Evolutionary conservation across 257 asterid genomes (phyloP), one percentile per base, ranked within the genome.

Genomic region (Verbena officinalis): DNA sequence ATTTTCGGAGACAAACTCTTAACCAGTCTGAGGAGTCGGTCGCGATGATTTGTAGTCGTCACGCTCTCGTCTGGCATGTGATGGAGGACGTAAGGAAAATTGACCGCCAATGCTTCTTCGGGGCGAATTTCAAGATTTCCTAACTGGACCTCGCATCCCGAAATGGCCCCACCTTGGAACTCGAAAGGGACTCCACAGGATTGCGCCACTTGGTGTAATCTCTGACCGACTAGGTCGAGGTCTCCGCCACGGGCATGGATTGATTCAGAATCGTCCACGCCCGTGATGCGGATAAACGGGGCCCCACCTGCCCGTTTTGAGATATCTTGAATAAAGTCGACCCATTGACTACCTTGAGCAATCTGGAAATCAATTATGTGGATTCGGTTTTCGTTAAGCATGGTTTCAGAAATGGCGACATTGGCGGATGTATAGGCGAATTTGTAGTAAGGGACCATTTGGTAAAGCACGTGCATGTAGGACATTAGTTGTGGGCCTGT

Each of bases 51-150:
- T 39, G 1, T 30, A 0, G 94, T 85, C 76, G 62, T 81, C 43
- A 88, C 94, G 3, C 94, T 85, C 85, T 88, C 94, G n/a, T 88
- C 96, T 0, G 96, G 94, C 88, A 88, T 81, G 85, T 85, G 96
- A 64, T 88, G 96, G 48, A 88, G 70, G 49, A 81, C 62, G 77
- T 79, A 88, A 11, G 96, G 94, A n/a, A 85, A 88, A 57, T 86
- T 85, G 13, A 88, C 91, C 1, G 90, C 91, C 68, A 88, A 20
- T 40, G 94, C 90, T 73, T 88, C 96, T 1, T 88, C 96, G 0
- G 40, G 60, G 1, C 51, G 78, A 27, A 88, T 34, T 15, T 45
- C 17, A n/a, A 88, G 84, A 45, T 78, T 73, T 72, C 77, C 81
- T 7, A 65, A 62, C 17, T 78, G 71, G 50, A 88, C 96, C 60